Base-by-base conservation (phyloP, 1,284 basidiomycete species). In the Moesziomyces antarcticus region DNA sequence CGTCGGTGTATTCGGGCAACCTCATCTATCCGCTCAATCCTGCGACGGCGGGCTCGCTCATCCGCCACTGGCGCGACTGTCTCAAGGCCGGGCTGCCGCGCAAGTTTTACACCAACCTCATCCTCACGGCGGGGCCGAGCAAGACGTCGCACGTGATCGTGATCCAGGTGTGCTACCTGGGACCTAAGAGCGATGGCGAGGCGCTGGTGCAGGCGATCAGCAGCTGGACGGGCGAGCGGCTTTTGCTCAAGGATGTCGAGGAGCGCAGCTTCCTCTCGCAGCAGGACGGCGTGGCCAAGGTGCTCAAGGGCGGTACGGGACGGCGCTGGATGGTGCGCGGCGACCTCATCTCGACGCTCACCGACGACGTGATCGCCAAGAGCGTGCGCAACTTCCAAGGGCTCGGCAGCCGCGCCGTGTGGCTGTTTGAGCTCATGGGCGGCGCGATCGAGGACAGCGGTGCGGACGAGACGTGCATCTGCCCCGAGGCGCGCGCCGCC, bases 51-150 rank as follows among this genome's bases (percentile, higher is more conserved):
- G 89, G 92, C 9, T 93, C 92, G 8, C 88, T 96, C 37, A 90
- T 96, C 82, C 91, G 90, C 72, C 93, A 96, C 84, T 93, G 94
- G 87, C 89, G 93, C 27, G 94, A 96, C 84, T 94, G 93, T 80
- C 88, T 95, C 85, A 95, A 95, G 80, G 89, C 89, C 37, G 69
- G 62, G 1, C 59, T 79, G 24, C 92, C 93, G 16, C 88, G 91
- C 24, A 90, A 93, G 79, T 88, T 95, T 18, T 95, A 96, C 84
- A 91, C 92, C 37, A 95, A 95, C 82, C 89, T 93, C 42, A 88
- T 95, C 58, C 88, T 96, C 57, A 95, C 93, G 0, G 93, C 93
- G 0, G 93, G 20, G 91, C 94, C 7, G 48, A 71, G 50, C 68
- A 75, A 65, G 50, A 66, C 54, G 8, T 68, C 70, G 16, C 82